These are phyloP conservation scores for Aureobasidium sp. DNA, from an alignment of 2,329 filamentous ascomycete genomes.

Conservation along the genomic window DNA sequence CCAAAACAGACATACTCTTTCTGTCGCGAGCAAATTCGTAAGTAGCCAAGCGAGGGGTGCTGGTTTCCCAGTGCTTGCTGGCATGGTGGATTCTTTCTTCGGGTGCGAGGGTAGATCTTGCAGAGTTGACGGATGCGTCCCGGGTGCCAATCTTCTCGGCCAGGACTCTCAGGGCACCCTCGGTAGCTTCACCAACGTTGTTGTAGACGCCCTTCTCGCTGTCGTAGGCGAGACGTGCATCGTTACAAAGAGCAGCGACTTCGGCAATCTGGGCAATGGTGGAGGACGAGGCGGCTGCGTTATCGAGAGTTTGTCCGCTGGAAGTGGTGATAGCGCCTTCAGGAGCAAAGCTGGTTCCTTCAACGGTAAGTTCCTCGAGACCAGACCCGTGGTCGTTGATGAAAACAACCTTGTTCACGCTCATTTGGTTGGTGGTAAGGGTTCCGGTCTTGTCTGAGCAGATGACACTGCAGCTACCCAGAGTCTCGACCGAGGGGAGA, in stretches of 20 bases:
- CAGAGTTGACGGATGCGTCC: conserved; percentile 50
- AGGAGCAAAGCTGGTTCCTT: conserved; percentile 87
- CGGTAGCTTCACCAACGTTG: conserved; percentile 87
- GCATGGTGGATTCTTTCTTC: conserved; percentile 66
- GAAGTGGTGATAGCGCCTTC: conserved; percentile 59
- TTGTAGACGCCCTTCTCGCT: conserved; percentile 62
- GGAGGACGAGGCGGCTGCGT: conserved; percentile 60
- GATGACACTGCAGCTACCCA: conserved; percentile 98
- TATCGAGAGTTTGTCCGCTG: conserved; percentile 57
- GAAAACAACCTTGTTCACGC: conserved; percentile 85
- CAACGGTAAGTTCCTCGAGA: conserved; percentile 78
- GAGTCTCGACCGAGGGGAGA: conserved; percentile 90
- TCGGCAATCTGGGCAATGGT: conserved; percentile 73
- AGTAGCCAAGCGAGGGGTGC: conserved; percentile 66
- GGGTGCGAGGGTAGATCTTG: conserved; percentile 38
- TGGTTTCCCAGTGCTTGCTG: conserved; percentile 75
- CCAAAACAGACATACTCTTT: conserved; percentile 98
- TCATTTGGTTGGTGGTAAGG: conserved; percentile 98
- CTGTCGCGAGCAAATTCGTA: conserved; percentile 96
- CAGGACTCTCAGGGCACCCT: conserved; percentile 82
- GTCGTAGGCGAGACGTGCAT: conserved; percentile 76
- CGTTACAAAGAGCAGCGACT: conserved; percentile 73
- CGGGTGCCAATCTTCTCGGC: conserved; percentile 91
- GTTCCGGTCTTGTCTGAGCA: conserved; percentile 99
- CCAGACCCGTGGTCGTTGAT: conserved; percentile 63